A percentile compares a stretch with the other conserved stretches of the same genome.
Evolutionary conservation across 2,329 filamentous ascomycete species (phyloP).

Genomic region (Zasmidium angulare): DNA sequence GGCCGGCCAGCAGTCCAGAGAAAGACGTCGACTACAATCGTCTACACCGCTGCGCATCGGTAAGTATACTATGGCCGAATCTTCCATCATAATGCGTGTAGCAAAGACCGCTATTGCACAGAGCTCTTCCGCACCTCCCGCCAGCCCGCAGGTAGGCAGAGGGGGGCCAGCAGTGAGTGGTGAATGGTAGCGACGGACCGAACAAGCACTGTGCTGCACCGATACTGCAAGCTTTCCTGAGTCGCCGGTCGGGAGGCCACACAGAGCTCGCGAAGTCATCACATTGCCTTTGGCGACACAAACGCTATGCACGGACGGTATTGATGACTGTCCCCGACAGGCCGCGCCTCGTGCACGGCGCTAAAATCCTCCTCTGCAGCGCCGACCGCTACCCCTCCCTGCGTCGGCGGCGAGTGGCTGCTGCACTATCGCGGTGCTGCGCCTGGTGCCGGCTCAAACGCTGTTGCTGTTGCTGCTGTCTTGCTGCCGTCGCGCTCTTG

Average conservation of each 20-base stretch:
- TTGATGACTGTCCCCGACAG: conserved; percentile 7
- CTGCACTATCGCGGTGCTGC: neutral
- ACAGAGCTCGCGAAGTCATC: conserved; percentile 8
- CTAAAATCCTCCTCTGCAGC: conserved; percentile 10
- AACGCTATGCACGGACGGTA: conserved; percentile 4
- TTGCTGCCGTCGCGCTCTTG: too few species aligned
- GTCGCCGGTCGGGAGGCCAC: neutral
- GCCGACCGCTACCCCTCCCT: conserved; percentile 6
- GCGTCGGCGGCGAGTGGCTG: conserved; percentile 1
- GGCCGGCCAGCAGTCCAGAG: neutral
- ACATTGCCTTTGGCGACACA: conserved; percentile 3
- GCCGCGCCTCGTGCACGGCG: neutral
- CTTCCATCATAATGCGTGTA: neutral
- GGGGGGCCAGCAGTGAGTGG: neutral
- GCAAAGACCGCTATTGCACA: neutral
- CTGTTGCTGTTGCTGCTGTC: neutral
- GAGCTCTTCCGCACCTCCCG: neutral
- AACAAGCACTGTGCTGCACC: neutral
- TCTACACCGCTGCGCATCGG: too few species aligned
- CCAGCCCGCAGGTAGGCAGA: neutral
- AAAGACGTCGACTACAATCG: too few species aligned
- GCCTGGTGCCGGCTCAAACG: neutral
- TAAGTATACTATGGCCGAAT: too few species aligned
- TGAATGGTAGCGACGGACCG: neutral
- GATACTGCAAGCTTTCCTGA: neutral